These are phyloP conservation scores for Phytophthora tubulina DNA, from an alignment of 352 stramenopile genomes.

Conservation along the genomic window DNA sequence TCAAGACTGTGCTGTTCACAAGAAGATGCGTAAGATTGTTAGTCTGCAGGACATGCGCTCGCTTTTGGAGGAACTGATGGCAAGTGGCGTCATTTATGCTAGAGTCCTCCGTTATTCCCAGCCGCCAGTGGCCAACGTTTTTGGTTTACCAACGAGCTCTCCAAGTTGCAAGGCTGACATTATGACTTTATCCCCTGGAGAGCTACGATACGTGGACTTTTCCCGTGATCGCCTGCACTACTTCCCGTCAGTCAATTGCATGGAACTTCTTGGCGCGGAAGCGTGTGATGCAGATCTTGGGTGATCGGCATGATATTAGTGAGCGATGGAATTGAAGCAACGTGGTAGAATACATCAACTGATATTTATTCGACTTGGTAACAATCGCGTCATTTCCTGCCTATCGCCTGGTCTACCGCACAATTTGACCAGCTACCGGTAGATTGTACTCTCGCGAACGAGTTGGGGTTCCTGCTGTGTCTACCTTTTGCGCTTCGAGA, in stretches of 20 bases:
- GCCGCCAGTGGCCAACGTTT: slow-evolving; percentile 38
- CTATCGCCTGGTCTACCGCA: slow-evolving; percentile 24
- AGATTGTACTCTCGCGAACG: slow-evolving; percentile 31
- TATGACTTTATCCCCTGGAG: slow-evolving; percentile 44
- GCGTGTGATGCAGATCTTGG: slow-evolving; percentile 68
- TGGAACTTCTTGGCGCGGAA: slow-evolving; percentile 73
- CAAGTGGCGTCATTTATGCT: slow-evolving; percentile 70
- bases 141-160: slow-evolving; percentile 30
- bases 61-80: slow-evolving; percentile 73
- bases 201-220: slow-evolving; percentile 63
- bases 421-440: slow-evolving; percentile 22
- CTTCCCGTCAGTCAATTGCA: slow-evolving; percentile 80
- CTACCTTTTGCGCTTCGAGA: slow-evolving; percentile 43
- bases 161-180: slow-evolving; percentile 18
- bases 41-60: slow-evolving; percentile 76
- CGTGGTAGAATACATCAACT: slow-evolving; percentile 25
- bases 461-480: slow-evolving; percentile 13
- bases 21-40: slow-evolving; percentile 78
- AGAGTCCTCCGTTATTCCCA: slow-evolving; percentile 42
- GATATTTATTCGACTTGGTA: slow-evolving; percentile 42
- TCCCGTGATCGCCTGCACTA: slow-evolving; percentile 67
- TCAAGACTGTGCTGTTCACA: slow-evolving; percentile 60
- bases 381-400: not conserved
- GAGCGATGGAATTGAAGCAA: not conserved
- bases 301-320: slow-evolving; percentile 14